A percentile compares a stretch with the other conserved stretches of the same genome.
These are phyloP conservation scores for Fusarium avenaceum DNA, from an alignment of 2,329 filamentous ascomycete genomes.

Conservation along the genomic window DNA sequence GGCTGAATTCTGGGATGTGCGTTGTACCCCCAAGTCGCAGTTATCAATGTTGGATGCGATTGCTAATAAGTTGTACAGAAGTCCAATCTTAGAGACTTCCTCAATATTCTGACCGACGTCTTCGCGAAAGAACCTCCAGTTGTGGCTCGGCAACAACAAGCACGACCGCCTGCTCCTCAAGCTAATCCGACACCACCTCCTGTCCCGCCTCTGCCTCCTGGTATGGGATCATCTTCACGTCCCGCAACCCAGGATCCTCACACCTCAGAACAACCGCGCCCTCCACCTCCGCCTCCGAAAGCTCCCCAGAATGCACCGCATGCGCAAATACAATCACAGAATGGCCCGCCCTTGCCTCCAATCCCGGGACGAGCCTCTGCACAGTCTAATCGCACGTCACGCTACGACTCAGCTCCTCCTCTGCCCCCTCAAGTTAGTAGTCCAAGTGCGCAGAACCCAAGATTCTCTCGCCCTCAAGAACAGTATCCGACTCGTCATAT, in stretches of 20 bases:
- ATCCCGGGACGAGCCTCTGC: slow-evolving; percentile 35
- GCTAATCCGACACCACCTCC: slow-evolving; percentile 68
- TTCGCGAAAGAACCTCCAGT: slow-evolving; percentile 97
- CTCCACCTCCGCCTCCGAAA: slow-evolving; percentile 70
- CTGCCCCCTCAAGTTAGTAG: slow-evolving; percentile 55
- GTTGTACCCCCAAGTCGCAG: slow-evolving; percentile 49
- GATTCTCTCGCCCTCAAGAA: slow-evolving; percentile 28
- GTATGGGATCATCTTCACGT: slow-evolving; percentile 61
- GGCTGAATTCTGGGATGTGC: slow-evolving; percentile 89
- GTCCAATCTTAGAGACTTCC: slow-evolving; percentile 85
- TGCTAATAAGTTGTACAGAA: slow-evolving; percentile 65
- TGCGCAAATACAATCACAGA: slow-evolving; percentile 43
- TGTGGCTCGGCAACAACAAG: slow-evolving; percentile 75
- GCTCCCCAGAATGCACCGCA: slow-evolving; percentile 55
- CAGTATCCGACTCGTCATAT: slow-evolving; percentile 41
- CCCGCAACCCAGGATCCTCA: slow-evolving; percentile 55
- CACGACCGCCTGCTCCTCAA: slow-evolving; percentile 54
- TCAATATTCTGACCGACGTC: slow-evolving; percentile 84
- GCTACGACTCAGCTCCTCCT: slow-evolving; percentile 64
- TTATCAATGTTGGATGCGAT: background rate
- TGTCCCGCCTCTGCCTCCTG: slow-evolving; percentile 78
- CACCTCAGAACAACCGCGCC: slow-evolving; percentile 52
- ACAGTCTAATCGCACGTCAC: slow-evolving; percentile 50
- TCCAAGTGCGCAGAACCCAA: slow-evolving; percentile 27
- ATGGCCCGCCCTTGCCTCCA: slow-evolving; percentile 50